Percentiles rank a stretch among this genome's conserved stretches.
Conservation (phyloP, 352 stramenopile species). For the Phytophthora chlamydospora region DNA sequence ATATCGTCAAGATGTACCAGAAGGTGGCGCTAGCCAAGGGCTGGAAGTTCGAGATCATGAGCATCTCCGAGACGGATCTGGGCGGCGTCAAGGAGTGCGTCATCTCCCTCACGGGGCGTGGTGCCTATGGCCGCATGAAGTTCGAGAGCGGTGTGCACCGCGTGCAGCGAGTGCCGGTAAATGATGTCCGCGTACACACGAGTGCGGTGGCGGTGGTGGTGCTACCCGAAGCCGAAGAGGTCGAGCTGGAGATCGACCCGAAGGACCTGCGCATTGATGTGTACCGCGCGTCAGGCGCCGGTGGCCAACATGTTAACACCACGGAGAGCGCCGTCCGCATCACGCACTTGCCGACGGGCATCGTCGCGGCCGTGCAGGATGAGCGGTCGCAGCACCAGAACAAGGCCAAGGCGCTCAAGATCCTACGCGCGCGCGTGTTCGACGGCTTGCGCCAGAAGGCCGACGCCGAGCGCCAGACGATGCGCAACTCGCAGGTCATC, state of each 20-base stretch:
- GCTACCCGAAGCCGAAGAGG: constrained; percentile 91
- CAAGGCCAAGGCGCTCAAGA: constrained; percentile 98
- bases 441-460: constrained; percentile 90
- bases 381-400: constrained; percentile 98
- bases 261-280: constrained; percentile 98
- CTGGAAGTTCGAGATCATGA: constrained; percentile 94
- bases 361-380: constrained; percentile 89
- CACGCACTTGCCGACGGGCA: constrained; percentile 97
- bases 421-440: constrained; percentile 95
- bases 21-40: constrained; percentile 83
- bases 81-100: constrained; percentile 88
- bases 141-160: constrained; percentile 98
- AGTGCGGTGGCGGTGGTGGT: constrained; percentile 98
- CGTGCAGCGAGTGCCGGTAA: constrained; percentile 97
- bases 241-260: constrained; percentile 89
- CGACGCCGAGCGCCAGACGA: constrained; percentile 59
- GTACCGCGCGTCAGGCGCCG: constrained; percentile 96
- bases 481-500: constrained; percentile 91
- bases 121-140: constrained; percentile 97
- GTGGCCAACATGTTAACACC: constrained; percentile 99
- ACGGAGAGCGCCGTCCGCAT: constrained; percentile 97
- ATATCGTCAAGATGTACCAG: constrained; percentile 95
- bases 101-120: constrained; percentile 68
- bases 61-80: constrained; percentile 80
- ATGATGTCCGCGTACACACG: constrained; percentile 97